Conservation (phyloP, 192 early-diverging fungal genomes). For the Rhizoclosmatium globosum region DNA sequence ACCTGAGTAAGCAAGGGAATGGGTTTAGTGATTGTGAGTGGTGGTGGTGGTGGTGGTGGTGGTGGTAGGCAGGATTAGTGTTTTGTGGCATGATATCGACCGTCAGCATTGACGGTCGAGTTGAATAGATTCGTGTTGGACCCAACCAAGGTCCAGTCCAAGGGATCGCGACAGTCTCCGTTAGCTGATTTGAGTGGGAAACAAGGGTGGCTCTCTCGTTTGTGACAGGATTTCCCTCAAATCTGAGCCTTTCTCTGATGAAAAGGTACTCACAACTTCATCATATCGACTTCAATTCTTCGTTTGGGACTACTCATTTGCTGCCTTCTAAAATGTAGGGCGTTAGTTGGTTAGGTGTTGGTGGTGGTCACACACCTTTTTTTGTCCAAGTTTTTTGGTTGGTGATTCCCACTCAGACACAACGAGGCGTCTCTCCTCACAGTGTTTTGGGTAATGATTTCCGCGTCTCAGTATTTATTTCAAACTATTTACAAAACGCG, state of each 20-base stretch:
- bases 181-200: too few species aligned
- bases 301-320: conserved; percentile 31
- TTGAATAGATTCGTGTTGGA: too few species aligned
- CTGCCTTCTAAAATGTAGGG: too few species aligned
- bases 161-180: too few species aligned
- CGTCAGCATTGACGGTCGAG: too few species aligned
- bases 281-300: conserved; percentile 50
- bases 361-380: neutral
- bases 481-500: neutral
- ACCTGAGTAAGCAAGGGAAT: conserved; percentile 57
- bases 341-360: too few species aligned
- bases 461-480: neutral
- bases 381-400: neutral
- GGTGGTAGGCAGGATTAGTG: too few species aligned
- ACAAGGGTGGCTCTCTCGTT: too few species aligned
- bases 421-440: too few species aligned
- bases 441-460: conserved; percentile 8
- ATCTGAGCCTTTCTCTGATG: neutral
- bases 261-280: conserved; percentile 79
- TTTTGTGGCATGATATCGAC: neutral
- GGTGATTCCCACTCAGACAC: too few species aligned
- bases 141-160: too few species aligned
- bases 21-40: neutral
- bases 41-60: neutral
- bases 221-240: neutral